A percentile compares a stretch with the other conserved stretches of the same genome.
These are phyloP conservation scores for Eudorina sp. DNA, from an alignment of 139 green algal genomes.

Conservation along the genomic window DNA sequence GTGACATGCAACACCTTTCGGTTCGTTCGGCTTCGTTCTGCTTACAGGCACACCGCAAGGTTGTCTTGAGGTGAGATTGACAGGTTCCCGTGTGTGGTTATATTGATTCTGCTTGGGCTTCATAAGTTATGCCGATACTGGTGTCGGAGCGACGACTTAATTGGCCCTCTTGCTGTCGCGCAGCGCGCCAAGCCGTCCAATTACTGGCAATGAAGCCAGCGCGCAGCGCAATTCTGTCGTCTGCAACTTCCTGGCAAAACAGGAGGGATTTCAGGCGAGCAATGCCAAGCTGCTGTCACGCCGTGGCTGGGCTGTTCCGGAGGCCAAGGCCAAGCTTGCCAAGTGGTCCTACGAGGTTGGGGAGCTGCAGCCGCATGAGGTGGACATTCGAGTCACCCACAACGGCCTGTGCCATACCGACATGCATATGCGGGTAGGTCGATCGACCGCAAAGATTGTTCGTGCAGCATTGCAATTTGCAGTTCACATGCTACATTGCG, in stretches of 20 bases:
- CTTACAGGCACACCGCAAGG: neutral
- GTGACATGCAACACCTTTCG: neutral
- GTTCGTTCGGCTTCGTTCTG: neutral
- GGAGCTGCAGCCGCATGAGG: neutral
- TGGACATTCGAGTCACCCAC: conserved; percentile 58
- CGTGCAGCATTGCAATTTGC: too few species aligned
- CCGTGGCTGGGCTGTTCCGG: conserved; percentile 10
- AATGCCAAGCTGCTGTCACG: conserved; percentile 20
- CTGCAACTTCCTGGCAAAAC: conserved; percentile 1
- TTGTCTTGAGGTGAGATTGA: neutral
- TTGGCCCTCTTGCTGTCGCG: neutral
- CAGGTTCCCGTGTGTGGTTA: neutral
- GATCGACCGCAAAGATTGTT: too few species aligned
- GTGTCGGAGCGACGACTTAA: too few species aligned
- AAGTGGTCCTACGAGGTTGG: conserved; percentile 19
- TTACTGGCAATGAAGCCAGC: neutral
- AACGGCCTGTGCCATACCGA: conserved; percentile 69
- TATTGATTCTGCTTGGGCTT: neutral
- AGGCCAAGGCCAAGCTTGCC: neutral
- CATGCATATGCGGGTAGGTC: conserved; percentile 59
- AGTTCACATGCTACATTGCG: too few species aligned
- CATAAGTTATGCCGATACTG: neutral
- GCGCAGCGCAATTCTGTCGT: neutral
- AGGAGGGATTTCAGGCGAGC: neutral
- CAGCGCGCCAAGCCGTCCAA: neutral